Evolutionary conservation across 192 early-diverging fungal genomes (phyloP), one percentile per base, ranked within the genome.

Genomic region (Coemansia reversa): DNA sequence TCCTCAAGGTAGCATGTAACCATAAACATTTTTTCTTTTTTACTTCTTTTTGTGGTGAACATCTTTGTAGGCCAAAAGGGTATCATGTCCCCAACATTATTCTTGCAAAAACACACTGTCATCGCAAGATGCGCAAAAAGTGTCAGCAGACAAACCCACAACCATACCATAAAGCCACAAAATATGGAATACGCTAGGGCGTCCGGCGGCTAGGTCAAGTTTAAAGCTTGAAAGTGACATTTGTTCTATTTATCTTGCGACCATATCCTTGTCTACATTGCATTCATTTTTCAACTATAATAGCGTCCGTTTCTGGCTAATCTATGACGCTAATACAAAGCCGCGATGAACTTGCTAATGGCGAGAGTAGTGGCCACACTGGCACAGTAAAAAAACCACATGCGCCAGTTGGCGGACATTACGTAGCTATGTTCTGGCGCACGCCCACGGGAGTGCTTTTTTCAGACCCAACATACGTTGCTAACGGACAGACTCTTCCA

Each of bases 351-450:
- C 32, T 55, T 23, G 63, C 42, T 45, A 16, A 16, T 45, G 39
- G 39, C 1, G 42, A 55, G 56, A 29, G 19, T 32, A 16, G 28
- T 5, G 55, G 32, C 32, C 12, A n/a, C 33, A 42, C n/a, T 22
- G 59, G 47, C 45, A 19, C 39, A 65, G 52, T 23, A 16, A 56
- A 23, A 8, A 52, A 20, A 30, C 12, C 58, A 19, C 60, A 63
- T 25, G 7, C 58, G 33, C 68, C 77, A 5, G 19, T 61, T 6
- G 68, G 72, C 47, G 78, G 78, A 5, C 68, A 63, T 4, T 81
- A 63, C 30, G 60, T 81, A 30, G 72, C 78, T 23, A 66, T 81
- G 51, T 54, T 81, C 45, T 69, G 78, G 14, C 78, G 72, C 51
- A 72, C 72, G 7, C 51, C 60, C 18, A 50, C 66, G 2, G 69